A percentile compares a stretch with the other conserved stretches of the same genome.
Conservation (phyloP, 192 early-diverging fungal genomes). For the Chytriomyces hyalinus region DNA sequence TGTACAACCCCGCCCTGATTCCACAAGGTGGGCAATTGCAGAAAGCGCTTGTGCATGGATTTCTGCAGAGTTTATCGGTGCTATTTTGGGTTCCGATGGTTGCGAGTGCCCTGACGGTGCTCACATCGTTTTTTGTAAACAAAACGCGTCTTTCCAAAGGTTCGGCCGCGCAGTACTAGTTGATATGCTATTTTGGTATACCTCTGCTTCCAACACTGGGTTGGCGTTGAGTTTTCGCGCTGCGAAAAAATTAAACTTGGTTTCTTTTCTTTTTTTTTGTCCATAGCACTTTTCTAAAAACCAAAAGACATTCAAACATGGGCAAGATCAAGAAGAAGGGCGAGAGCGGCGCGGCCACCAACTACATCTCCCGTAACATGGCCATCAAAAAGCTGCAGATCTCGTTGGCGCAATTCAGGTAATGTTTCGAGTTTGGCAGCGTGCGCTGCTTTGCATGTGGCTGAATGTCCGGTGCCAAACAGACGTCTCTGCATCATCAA, state of each 20-base stretch:
- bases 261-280: neutral
- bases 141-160: too few species aligned
- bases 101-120: too few species aligned
- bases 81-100: constrained; percentile 27
- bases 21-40: neutral
- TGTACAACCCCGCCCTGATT: neutral
- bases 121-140: too few species aligned
- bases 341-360: constrained; percentile 83
- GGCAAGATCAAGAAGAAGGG: constrained; percentile 81
- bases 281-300: neutral
- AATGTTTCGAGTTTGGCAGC: constrained; percentile 1
- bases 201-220: too few species aligned
- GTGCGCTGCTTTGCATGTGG: neutral
- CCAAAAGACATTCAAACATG: constrained; percentile 43
- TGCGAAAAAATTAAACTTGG: neutral
- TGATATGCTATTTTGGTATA: too few species aligned
- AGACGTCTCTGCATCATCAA: constrained; percentile 97
- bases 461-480: constrained; percentile 24
- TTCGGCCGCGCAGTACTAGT: too few species aligned
- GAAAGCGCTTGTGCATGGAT: constrained; percentile 33
- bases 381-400: constrained; percentile 95
- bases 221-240: too few species aligned
- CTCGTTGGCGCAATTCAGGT: constrained; percentile 91
- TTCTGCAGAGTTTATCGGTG: constrained; percentile 22
- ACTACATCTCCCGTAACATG: constrained; percentile 88